Evolutionary conservation across 176 grass and related monocot species (phyloP), one percentile per base, ranked within the genome.

Genomic region (Tillandsia leiboldiana): DNA sequence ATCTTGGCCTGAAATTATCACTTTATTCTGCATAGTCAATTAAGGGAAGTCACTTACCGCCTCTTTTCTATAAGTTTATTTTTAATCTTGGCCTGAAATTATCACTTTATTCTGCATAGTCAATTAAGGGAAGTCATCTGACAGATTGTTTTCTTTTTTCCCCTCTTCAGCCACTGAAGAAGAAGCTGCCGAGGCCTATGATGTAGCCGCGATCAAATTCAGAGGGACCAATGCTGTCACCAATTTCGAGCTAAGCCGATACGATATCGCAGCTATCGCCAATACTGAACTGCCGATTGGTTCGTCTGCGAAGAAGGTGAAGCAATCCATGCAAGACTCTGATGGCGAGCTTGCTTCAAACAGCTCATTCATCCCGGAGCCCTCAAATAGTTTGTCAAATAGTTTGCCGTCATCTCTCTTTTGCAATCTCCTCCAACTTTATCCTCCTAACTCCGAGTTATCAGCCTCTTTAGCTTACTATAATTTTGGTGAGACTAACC

Each of bases 161-260:
- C 48, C 70, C 49, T 51, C 58, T 76, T 2, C 87, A 97, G 93
- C 79, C 12, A 92, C 89, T 1, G 89, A 97, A 74, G 84, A 87
- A 76, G 93, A 92, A 76, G 93, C 93, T 15, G 93, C 93, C 11
- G 93, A 97, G 71, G 93, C 93, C 0, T 97, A 97, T 70, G 93
- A 97, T 58, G 79, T 97, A 12, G 89, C 93, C 6, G 89, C 93
- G 14, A 79, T 97, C 27, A 97, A 97, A 72, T 97, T 92, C 79
- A 87, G 93, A 51, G 93, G 93, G 20, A 70, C 66, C 47, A 92
- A 85, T 51, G 93, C 93, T 0, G 86, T 97, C 10, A 97, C 93
- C 47, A 96, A 97, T 73, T 97, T 97, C 47, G 77, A 84, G 64
- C 84, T 87, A 26, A 87, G 86, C 68, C 81, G 89, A 51, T 97